Evolutionary conservation across 2,329 filamentous ascomycete genomes (phyloP).

Genomic region (Microsporum audouinii): DNA sequence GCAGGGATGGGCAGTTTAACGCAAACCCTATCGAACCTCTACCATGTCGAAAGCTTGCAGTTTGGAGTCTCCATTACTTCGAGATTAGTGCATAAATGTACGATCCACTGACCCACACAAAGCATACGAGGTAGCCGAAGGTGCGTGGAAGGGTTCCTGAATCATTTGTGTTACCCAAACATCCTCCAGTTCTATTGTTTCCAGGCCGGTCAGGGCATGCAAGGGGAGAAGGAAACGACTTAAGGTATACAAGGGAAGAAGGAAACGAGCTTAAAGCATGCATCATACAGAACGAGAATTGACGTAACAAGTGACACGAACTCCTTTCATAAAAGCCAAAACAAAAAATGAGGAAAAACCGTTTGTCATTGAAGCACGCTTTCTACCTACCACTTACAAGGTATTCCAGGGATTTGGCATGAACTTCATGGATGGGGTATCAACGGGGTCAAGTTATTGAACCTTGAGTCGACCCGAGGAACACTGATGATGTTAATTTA

Average conservation of each 20-base stretch:
- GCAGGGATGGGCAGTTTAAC: neutral
- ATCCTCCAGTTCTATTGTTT: neutral
- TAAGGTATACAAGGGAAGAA: too few relatives aligned
- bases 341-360: neutral
- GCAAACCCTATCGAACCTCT: neutral
- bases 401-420: neutral
- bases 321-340: neutral
- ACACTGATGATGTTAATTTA: neutral
- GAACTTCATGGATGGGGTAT: neutral
- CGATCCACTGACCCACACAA: neutral
- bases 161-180: neutral
- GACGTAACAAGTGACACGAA: too few relatives aligned
- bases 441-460: constrained; percentile 2
- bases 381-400: neutral
- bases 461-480: constrained; percentile 1
- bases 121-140: neutral
- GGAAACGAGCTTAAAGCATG: too few relatives aligned
- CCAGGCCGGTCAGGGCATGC: neutral
- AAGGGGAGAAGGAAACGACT: too few relatives aligned
- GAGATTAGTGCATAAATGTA: neutral
- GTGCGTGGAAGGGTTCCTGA: neutral
- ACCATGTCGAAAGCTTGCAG: neutral
- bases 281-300: too few relatives aligned
- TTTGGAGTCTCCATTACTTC: neutral
- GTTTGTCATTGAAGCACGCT: neutral